phyloP scores from a whole-genome alignment of 352 stramenopile genomes.

The Globisporangium spinosum region DNA sequence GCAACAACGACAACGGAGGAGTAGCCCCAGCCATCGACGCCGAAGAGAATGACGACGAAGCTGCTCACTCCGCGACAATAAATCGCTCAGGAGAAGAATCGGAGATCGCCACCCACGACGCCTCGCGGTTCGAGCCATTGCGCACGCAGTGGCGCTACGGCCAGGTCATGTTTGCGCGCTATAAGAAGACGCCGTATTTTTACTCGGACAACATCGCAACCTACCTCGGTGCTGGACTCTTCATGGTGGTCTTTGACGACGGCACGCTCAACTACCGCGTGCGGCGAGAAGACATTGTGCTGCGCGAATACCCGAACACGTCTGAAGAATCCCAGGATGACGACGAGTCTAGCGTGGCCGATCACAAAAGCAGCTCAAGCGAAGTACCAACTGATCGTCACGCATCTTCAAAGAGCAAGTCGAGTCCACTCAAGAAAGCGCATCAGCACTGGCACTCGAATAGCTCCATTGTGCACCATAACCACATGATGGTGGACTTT shows the following conservation, averaged over 20 bases:
- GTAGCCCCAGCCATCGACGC: background rate
- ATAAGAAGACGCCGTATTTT: conserved; percentile 72
- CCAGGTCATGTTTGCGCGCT: conserved; percentile 59
- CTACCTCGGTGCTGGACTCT: conserved; percentile 57
- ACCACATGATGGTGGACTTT: conserved; percentile 46
- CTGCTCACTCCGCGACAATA: background rate
- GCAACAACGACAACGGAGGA: conserved; percentile 3
- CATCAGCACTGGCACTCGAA: conserved; percentile 17
- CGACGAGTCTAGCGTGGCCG: background rate
- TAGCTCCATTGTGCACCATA: conserved; percentile 19
- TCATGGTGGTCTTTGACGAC: conserved; percentile 82
- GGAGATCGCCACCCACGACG: background rate
- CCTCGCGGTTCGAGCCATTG: conserved; percentile 48
- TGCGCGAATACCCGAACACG: conserved; percentile 20
- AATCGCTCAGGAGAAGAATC: background rate
- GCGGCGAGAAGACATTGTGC: conserved; percentile 60
- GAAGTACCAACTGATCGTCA: background rate
- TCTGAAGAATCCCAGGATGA: background rate
- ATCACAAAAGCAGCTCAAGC: background rate
- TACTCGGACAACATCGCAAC: conserved; percentile 78
- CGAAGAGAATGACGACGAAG: background rate
- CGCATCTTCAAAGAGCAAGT: background rate
- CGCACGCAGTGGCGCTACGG: conserved; percentile 58
- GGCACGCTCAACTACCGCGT: conserved; percentile 69
- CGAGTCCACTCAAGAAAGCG: conserved; percentile 7